Conservation (phyloP, 1,284 basidiomycete species). For the Cerrena zonata region DNA sequence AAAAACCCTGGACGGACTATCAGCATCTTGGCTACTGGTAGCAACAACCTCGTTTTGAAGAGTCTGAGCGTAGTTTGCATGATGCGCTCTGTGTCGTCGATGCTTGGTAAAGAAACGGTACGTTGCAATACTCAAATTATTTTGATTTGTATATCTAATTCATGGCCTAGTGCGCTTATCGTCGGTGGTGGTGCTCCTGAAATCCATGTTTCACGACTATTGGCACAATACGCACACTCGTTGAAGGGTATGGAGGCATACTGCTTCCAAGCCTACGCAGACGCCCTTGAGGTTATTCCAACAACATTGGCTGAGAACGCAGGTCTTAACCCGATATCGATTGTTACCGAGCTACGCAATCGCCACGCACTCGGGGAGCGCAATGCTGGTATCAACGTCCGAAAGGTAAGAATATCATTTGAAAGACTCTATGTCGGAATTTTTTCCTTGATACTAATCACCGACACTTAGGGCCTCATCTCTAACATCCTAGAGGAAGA, state of each 20-base stretch:
- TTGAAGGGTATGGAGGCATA: slow-evolving; percentile 98
- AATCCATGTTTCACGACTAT: slow-evolving; percentile 91
- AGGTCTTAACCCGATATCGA: slow-evolving; percentile 94
- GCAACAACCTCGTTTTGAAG: slow-evolving; percentile 94
- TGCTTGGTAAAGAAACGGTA: slow-evolving; percentile 98
- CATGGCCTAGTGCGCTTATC: slow-evolving; percentile 79
- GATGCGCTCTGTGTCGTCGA: slow-evolving; percentile 96
- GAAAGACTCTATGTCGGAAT: background rate
- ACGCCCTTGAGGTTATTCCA: slow-evolving; percentile 96
- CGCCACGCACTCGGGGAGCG: slow-evolving; percentile 91
- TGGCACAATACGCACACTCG: slow-evolving; percentile 89
- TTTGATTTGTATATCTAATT: no score
- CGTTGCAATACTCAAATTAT: slow-evolving; percentile 22
- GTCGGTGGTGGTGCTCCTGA: slow-evolving; percentile 97
- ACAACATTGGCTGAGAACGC: slow-evolving; percentile 98
- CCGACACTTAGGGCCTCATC: slow-evolving; percentile 90
- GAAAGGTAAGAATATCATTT: slow-evolving; percentile 60
- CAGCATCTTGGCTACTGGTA: slow-evolving; percentile 91
- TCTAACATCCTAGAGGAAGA: slow-evolving; percentile 97
- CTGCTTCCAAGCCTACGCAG: slow-evolving; percentile 97
- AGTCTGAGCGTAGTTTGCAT: slow-evolving; percentile 94
- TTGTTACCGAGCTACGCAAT: slow-evolving; percentile 96
- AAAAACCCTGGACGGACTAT: slow-evolving; percentile 95
- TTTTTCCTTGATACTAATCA: slow-evolving; percentile 4
- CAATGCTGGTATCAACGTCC: slow-evolving; percentile 96